Percentiles rank a stretch among this genome's conserved stretches.
Conservation (phyloP, 164 flowering plant genomes). For the Dillenia suffruticosa region DNA sequence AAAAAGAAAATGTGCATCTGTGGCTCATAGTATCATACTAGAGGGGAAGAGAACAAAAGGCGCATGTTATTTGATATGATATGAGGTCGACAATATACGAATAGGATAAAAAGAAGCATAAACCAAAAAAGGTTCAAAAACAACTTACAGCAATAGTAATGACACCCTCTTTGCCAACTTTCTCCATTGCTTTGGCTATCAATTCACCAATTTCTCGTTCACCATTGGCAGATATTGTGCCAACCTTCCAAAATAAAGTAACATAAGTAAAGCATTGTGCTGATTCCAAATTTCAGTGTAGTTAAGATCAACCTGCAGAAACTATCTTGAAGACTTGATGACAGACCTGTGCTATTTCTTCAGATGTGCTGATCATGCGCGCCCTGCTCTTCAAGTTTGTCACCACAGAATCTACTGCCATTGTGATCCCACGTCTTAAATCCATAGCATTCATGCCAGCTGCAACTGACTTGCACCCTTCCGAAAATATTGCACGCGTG, state of each 20-base stretch:
- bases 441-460: slow-evolving; percentile 99
- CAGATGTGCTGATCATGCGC: slow-evolving; percentile 92
- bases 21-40: too few species aligned
- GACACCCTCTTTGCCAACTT: slow-evolving; percentile 98
- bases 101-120: too few species aligned
- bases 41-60: too few species aligned
- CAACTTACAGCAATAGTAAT: slow-evolving; percentile 82
- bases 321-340: too few species aligned
- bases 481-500: slow-evolving; percentile 81
- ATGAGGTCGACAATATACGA: too few species aligned
- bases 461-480: slow-evolving; percentile 96
- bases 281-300: too few species aligned
- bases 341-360: slow-evolving; percentile 91
- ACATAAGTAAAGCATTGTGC: too few species aligned
- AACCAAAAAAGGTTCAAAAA: too few species aligned
- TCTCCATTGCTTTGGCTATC: slow-evolving; percentile 98
- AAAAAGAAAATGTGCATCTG: too few species aligned
- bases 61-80: too few species aligned
- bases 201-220: slow-evolving; percentile 97
- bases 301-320: too few species aligned
- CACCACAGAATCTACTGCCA: slow-evolving; percentile 94
- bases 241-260: slow-evolving; percentile 44
- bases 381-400: slow-evolving; percentile 85
- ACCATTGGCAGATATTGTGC: slow-evolving; percentile 97
- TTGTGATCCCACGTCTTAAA: slow-evolving; percentile 79